These are phyloP conservation scores for Glutinoglossum americanum DNA, from an alignment of 495 filamentous ascomycete genomes.

Conservation along the genomic window DNA sequence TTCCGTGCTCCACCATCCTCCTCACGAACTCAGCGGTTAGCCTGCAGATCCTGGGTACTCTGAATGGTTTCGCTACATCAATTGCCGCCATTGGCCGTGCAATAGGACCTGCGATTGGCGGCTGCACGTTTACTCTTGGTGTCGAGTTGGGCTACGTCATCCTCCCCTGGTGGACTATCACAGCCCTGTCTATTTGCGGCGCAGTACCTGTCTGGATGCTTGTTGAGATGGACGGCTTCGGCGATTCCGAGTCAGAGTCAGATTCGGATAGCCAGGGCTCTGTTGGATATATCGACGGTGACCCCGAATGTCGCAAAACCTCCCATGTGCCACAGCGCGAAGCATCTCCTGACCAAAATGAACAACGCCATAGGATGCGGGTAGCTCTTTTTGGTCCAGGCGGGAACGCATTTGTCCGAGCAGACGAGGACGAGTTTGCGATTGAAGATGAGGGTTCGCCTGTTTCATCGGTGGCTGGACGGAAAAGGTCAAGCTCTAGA, in stretches of 20 bases:
- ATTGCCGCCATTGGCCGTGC: constrained; percentile 60
- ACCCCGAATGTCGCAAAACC: background rate
- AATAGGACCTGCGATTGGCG: constrained; percentile 39
- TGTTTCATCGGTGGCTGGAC: background rate
- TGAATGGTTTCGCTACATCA: constrained; percentile 75
- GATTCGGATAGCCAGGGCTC: background rate
- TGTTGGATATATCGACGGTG: background rate
- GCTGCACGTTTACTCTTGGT: constrained; percentile 7
- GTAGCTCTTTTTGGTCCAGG: background rate
- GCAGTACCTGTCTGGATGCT: constrained; percentile 48
- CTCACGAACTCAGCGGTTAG: constrained; percentile 68
- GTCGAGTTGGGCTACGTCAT: constrained; percentile 31
- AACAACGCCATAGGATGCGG: background rate
- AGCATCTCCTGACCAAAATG: background rate
- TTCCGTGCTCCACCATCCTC: constrained; percentile 74
- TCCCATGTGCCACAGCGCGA: background rate
- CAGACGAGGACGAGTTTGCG: background rate
- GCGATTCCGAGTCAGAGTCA: constrained; percentile 5
- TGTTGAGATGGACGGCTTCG: constrained; percentile 54
- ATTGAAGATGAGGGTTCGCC: background rate
- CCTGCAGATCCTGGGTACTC: constrained; percentile 56
- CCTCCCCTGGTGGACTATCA: constrained; percentile 58
- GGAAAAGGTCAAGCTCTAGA: background rate
- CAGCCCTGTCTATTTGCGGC: constrained; percentile 33
- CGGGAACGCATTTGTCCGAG: too few species aligned